Evolutionary conservation across 2,329 filamentous ascomycete species (phyloP).

Genomic region (Ceratocystis cubensis): DNA sequence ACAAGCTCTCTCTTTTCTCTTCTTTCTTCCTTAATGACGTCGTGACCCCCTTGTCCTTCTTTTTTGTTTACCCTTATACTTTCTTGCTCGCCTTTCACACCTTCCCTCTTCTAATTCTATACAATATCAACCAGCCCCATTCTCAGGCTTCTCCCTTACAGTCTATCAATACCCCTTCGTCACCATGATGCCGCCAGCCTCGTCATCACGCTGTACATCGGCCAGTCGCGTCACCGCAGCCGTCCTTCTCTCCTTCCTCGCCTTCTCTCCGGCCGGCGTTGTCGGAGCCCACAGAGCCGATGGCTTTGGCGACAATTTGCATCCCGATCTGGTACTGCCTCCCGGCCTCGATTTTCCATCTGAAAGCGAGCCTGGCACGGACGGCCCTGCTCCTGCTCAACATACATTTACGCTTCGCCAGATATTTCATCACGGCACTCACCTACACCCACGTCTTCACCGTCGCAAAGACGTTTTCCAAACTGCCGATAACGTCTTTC

Average conservation of each 20-base stretch:
- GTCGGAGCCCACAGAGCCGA: conserved; percentile 24
- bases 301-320: conserved; percentile 27
- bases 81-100: too few relatives aligned
- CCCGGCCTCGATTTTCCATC: conserved; percentile 32
- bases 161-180: background rate
- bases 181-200: background rate
- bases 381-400: conserved; percentile 35
- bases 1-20: background rate
- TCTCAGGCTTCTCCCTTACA: background rate
- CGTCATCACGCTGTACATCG: conserved; percentile 36
- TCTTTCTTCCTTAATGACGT: conserved; percentile 12
- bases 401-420: conserved; percentile 64
- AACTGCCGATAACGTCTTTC: conserved; percentile 43
- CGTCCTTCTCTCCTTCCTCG: conserved; percentile 54
- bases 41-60: background rate
- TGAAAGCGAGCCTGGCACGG: conserved; percentile 27
- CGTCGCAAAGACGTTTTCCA: conserved; percentile 57
- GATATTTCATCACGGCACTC: conserved; percentile 82
- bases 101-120: background rate
- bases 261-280: conserved; percentile 37
- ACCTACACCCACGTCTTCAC: conserved; percentile 65
- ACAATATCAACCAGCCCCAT: background rate
- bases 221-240: conserved; percentile 50
- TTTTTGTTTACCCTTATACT: background rate
- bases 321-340: conserved; percentile 35